phyloP scores from a whole-genome alignment of 2,329 filamentous ascomycete genomes.

The Rachicladosporium sp. region DNA sequence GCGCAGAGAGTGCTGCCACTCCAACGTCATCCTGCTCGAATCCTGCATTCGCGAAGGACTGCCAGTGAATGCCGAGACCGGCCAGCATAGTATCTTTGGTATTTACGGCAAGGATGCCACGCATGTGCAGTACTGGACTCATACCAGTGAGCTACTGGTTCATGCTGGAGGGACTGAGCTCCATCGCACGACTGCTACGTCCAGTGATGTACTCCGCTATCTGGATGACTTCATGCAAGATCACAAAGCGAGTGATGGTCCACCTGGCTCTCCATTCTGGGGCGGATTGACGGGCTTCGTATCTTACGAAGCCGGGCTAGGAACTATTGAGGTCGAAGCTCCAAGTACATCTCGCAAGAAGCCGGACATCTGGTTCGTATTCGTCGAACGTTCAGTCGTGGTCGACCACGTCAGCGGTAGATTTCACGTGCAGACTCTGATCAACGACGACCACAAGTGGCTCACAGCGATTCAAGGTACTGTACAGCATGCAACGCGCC shows the following conservation, averaged over 20 bases:
- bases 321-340: slow-evolving; percentile 41
- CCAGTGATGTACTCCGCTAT: slow-evolving; percentile 26
- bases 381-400: slow-evolving; percentile 65
- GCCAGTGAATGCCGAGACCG: slow-evolving; percentile 37
- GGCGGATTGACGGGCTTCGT: slow-evolving; percentile 77
- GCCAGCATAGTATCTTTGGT: slow-evolving; percentile 63
- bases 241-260: slow-evolving; percentile 23
- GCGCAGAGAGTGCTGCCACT: slow-evolving; percentile 14
- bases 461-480: not conserved
- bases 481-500: not conserved
- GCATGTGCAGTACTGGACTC: slow-evolving; percentile 15
- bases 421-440: slow-evolving; percentile 57
- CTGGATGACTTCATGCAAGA: slow-evolving; percentile 27
- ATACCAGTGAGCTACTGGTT: slow-evolving; percentile 7
- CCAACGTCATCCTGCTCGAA: slow-evolving; percentile 33
- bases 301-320: slow-evolving; percentile 71
- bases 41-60: slow-evolving; percentile 32
- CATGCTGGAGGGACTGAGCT: slow-evolving; percentile 1
- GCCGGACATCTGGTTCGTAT: slow-evolving; percentile 64
- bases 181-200: slow-evolving; percentile 9
- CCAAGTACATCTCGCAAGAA: slow-evolving; percentile 28
- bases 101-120: slow-evolving; percentile 37
- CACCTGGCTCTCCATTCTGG: slow-evolving; percentile 48
- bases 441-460: slow-evolving; percentile 28
- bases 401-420: slow-evolving; percentile 55